Percentiles rank a stretch among this genome's conserved stretches.
These are phyloP conservation scores for Chalaropsis ovoidea DNA, from an alignment of 2,329 filamentous ascomycete species.

Conservation along the genomic window DNA sequence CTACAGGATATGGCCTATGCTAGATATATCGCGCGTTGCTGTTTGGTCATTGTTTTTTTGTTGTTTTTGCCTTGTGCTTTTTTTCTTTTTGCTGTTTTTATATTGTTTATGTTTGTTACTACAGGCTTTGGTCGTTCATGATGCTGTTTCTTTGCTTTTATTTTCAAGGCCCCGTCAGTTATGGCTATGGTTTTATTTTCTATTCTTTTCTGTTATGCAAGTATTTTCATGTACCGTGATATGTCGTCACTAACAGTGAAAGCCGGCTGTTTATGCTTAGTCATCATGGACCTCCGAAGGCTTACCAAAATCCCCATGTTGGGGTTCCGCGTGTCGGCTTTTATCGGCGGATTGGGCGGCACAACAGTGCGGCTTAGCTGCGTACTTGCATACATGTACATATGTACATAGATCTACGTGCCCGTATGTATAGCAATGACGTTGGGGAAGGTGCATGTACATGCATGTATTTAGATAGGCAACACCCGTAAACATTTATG, in stretches of 20 bases:
- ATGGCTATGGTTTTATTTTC: neutral
- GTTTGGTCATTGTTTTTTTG: constrained; percentile 25
- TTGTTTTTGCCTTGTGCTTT: neutral
- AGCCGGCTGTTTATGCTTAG: neutral
- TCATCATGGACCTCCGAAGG: neutral
- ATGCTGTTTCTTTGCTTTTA: constrained; percentile 6
- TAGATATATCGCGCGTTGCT: constrained; percentile 17
- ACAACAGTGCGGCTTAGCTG: neutral
- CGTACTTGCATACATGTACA: neutral
- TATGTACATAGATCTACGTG: no score
- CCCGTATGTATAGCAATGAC: neutral
- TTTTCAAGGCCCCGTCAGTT: neutral
- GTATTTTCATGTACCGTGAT: neutral
- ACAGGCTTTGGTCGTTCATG: constrained; percentile 17
- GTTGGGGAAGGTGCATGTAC: constrained; percentile 3
- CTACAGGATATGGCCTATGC: neutral
- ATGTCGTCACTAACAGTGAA: no score
- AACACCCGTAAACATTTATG: constrained; percentile 7
- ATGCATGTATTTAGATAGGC: neutral
- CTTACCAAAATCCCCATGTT: neutral
- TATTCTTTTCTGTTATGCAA: constrained; percentile 6
- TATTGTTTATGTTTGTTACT: constrained; percentile 17
- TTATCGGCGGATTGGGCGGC: neutral
- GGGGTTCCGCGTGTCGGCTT: neutral
- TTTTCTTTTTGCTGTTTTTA: constrained; percentile 21